Percentiles rank a stretch among this genome's conserved stretches.
Conservation (phyloP, 108 stramenopile genomes). For the Bacterosira constricta region DNA sequence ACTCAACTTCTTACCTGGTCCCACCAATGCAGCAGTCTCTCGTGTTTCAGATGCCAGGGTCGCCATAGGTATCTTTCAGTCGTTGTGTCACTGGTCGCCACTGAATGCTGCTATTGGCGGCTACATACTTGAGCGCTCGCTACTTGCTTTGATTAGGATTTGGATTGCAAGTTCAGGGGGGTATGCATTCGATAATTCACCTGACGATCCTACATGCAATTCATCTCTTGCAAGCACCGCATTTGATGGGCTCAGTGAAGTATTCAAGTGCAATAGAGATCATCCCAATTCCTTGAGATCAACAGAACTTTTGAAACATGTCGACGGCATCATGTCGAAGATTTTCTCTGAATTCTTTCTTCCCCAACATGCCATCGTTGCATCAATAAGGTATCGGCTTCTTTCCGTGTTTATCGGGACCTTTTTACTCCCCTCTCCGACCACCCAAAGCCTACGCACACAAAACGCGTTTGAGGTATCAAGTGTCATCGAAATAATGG, state of each 20-base stretch:
- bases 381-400: conserved; percentile 35
- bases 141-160: conserved; percentile 33
- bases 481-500: conserved; percentile 28
- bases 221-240: conserved; percentile 22
- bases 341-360: conserved; percentile 46
- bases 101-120: conserved; percentile 11
- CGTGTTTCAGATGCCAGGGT: conserved; percentile 10
- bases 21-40: not conserved
- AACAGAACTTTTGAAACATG: not conserved
- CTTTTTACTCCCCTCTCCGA: conserved; percentile 19
- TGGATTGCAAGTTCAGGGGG: conserved; percentile 40
- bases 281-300: not conserved
- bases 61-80: conserved; percentile 18
- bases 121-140: conserved; percentile 26
- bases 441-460: conserved; percentile 8
- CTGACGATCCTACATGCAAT: not conserved
- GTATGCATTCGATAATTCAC: not conserved
- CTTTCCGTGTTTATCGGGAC: conserved; percentile 34
- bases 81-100: conserved; percentile 22
- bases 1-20: not conserved
- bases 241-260: conserved; percentile 17
- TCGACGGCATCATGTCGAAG: conserved; percentile 14
- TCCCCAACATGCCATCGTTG: conserved; percentile 19
- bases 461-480: conserved; percentile 25
- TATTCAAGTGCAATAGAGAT: conserved; percentile 11